These are phyloP conservation scores for Straminergon stramineum DNA, from an alignment of 225 moss, liverwort and hornwort species.

Conservation along the genomic window DNA sequence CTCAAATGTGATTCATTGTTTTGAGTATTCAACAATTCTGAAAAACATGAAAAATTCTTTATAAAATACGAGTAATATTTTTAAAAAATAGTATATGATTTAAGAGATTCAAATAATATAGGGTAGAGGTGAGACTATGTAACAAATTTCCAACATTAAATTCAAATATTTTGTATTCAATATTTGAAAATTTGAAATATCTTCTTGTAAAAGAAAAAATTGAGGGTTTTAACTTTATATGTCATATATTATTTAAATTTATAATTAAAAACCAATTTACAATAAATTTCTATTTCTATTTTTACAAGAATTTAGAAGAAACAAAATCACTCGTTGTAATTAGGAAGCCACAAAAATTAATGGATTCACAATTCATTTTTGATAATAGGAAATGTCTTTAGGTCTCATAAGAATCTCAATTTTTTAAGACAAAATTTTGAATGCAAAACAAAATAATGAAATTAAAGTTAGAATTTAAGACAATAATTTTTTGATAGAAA, in stretches of 20 bases:
- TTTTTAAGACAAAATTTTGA: background rate
- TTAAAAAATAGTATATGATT: background rate
- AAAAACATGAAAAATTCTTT: background rate
- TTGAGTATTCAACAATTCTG: background rate
- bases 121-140: accelerated
- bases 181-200: background rate
- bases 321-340: background rate
- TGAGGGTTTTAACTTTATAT: accelerated
- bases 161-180: background rate
- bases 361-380: background rate
- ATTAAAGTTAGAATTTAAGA: background rate
- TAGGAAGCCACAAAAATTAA: background rate
- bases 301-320: no score
- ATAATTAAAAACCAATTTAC: no score
- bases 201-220: background rate
- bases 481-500: background rate
- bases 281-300: accelerated
- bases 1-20: background rate
- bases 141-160: background rate
- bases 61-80: accelerated
- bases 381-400: no score
- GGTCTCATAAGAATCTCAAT: no score
- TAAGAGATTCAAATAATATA: accelerated
- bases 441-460: background rate
- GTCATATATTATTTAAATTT: background rate